Evolutionary conservation across 2,329 filamentous ascomycete genomes (phyloP), one percentile per base, ranked within the genome.

Genomic region (Ilyonectria mors-panacis): DNA sequence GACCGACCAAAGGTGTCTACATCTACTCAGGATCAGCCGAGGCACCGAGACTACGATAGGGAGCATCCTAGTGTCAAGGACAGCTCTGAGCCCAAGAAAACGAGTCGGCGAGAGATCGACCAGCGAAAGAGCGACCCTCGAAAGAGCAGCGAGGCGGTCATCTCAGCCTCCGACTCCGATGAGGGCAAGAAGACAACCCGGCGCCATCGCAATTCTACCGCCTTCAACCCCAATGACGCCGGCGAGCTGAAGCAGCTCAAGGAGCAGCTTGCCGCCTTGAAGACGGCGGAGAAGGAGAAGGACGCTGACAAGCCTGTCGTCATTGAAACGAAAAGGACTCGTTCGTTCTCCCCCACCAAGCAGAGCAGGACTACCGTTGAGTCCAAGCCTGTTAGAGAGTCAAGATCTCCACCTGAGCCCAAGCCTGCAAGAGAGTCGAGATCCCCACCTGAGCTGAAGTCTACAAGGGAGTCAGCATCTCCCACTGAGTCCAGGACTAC

Each of bases 151-250:
- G 82, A 85, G 21, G 75, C 73, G n/a, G 66, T 73, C 26, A 65
- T 75, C 47, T 74, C 81, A 65, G 60, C 81, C 69, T 77, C 85
- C 4, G 78, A 81, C 62, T 85, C 85, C 0, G 83, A 85, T 28
- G 80, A 84, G 42, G 77, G 73, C n/a, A 82, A 80, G 60, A 76
- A 78, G 55, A 67, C 77, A 9, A 78, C 79, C 19, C 82, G 85
- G 47, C 81, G 82, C 7, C 74, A 74, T 26, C 81, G 80, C 17
- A 72, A 78, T 39, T 80, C 84, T 1, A 76, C 78, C 47, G 80
- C 79, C 2, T 89, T 89, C 67, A 81, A 88, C 64, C 87, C 87
- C 6, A 89, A 85, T 30, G 84, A 89, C 69, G 81, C 86, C 3
- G 82, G 81, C 33, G 85, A 85, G 17, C 70, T 89, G 17, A 82